Conservation (phyloP, 768 basidiomycete genomes). For the Tubosaeta sp. region DNA sequence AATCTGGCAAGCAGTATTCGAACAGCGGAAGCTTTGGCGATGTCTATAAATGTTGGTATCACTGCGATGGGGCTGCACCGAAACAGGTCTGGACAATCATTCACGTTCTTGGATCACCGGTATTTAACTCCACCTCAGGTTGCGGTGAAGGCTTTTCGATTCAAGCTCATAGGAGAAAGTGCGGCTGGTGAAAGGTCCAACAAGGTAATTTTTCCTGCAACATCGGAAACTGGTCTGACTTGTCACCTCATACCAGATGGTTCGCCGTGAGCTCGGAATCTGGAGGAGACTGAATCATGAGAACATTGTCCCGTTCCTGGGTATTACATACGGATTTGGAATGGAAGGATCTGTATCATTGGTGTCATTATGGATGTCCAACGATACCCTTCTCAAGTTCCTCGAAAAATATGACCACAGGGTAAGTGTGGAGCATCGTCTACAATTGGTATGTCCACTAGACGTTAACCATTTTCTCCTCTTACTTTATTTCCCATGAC, state of each 20-base stretch:
- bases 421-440: not conserved
- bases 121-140: not conserved
- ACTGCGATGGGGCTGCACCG: not conserved
- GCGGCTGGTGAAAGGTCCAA: not conserved
- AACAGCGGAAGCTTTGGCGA: slow-evolving; percentile 1
- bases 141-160: slow-evolving; percentile 6
- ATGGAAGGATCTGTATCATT: not conserved
- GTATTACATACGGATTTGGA: not conserved
- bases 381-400: slow-evolving; percentile 18
- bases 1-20: not conserved
- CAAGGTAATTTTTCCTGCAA: not conserved
- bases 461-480: not conserved
- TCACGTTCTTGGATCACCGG: too few relatives aligned
- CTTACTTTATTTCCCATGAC: too few relatives aligned
- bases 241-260: not conserved
- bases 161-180: not conserved
- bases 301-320: slow-evolving; percentile 1
- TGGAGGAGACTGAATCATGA: slow-evolving; percentile 1
- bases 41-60: slow-evolving; percentile 1
- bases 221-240: not conserved
- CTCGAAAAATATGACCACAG: slow-evolving; percentile 1
- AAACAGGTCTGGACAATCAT: not conserved
- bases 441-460: slow-evolving; percentile 11
- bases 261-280: slow-evolving; percentile 7
- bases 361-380: slow-evolving; percentile 28